A percentile compares a stretch with the other conserved stretches of the same genome.
Evolutionary conservation across 345 rosid species (phyloP).

Genomic region (Physaria fendleri): DNA sequence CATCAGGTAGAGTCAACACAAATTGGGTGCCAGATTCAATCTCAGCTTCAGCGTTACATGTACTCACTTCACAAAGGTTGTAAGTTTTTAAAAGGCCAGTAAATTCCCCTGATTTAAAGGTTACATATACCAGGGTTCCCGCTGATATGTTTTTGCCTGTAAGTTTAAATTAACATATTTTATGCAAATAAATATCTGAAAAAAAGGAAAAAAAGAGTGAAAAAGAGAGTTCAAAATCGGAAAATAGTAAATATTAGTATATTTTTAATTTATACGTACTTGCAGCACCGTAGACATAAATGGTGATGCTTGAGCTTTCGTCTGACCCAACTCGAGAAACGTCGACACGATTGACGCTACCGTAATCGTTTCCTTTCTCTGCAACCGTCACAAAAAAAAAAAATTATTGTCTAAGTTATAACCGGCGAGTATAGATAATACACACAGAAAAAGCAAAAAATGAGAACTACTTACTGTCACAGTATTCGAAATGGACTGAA

Average conservation of each 20-base stretch:
- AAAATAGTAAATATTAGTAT: neutral
- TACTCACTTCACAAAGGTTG: neutral
- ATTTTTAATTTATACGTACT: too few species aligned
- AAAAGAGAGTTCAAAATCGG: neutral
- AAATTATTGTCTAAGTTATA: neutral
- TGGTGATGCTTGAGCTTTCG: neutral
- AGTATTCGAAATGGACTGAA: neutral
- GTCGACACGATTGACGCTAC: neutral
- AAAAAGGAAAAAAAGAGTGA: neutral
- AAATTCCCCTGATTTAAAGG: neutral
- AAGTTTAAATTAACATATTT: neutral
- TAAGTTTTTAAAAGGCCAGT: neutral
- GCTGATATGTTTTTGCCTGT: neutral
- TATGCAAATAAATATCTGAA: neutral
- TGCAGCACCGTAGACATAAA: neutral
- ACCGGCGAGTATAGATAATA: neutral
- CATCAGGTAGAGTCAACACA: neutral
- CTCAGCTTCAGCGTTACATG: neutral
- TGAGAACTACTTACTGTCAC: neutral
- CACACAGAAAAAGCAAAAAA: neutral
- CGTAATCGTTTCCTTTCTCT: neutral
- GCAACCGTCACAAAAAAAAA: neutral
- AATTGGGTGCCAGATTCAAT: slow-evolving; percentile 1
- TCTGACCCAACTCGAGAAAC: neutral
- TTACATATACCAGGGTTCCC: neutral